Percentiles rank a stretch among this genome's conserved stretches.
phyloP scores from a whole-genome alignment of 148 eudicot genomes.

The Talinum fruticosum region DNA sequence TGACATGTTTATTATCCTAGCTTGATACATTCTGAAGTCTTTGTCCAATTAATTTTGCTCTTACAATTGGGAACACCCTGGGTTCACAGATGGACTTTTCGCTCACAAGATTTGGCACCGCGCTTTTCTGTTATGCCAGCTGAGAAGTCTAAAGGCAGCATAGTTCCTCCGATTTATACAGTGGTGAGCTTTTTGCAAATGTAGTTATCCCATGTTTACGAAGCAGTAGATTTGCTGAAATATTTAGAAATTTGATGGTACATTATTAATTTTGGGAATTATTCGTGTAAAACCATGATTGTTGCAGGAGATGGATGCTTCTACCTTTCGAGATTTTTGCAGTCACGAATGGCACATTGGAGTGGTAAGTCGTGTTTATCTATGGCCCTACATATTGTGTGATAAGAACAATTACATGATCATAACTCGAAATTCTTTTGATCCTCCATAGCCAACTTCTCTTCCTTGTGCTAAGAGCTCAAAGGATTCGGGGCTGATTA shows the following conservation, averaged over 20 bases:
- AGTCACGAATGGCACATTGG: conserved; percentile 84
- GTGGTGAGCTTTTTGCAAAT: conserved; percentile 49
- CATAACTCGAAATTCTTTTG: not conserved
- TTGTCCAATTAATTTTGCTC: not conserved
- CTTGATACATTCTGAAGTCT: not conserved
- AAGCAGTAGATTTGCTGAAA: not conserved
- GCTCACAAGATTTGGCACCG: conserved; percentile 76
- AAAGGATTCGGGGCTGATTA: conserved; percentile 52
- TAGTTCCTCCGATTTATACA: conserved; percentile 77
- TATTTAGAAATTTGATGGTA: not conserved
- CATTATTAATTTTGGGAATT: not conserved
- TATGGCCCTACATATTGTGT: not conserved
- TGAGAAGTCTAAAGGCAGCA: conserved; percentile 50
- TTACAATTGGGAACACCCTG: not conserved
- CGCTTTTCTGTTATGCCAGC: conserved; percentile 83
- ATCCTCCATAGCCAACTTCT: conserved; percentile 54
- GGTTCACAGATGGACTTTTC: conserved; percentile 86
- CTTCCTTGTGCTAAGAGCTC: conserved; percentile 32
- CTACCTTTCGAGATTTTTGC: conserved; percentile 59
- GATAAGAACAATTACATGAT: not conserved
- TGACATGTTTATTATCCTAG: not conserved
- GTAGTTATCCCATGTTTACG: not conserved
- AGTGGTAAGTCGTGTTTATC: conserved; percentile 56
- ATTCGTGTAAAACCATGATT: not conserved
- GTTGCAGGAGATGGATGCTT: conserved; percentile 88